These are phyloP conservation scores for Gossypium turneri DNA, from an alignment of 345 rosid genomes.

Conservation along the genomic window DNA sequence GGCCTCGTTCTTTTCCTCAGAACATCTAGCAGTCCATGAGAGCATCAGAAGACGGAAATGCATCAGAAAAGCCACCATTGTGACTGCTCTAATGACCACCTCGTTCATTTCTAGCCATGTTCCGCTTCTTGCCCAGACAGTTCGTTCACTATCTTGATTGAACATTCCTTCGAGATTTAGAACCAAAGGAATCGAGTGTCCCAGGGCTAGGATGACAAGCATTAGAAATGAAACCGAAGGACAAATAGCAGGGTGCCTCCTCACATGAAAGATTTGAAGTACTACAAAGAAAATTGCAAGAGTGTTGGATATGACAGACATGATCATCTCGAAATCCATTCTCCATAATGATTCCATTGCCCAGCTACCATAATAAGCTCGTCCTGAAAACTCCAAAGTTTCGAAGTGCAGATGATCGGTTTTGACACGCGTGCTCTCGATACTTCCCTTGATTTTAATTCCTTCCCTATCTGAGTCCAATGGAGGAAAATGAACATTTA, in stretches of 20 bases:
- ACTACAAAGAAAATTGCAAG: constrained; percentile 38
- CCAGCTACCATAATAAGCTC: constrained; percentile 15
- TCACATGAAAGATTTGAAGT: constrained; percentile 38
- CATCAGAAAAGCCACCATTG: constrained; percentile 47
- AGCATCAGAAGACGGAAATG: constrained; percentile 41
- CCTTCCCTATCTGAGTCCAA: constrained; percentile 21
- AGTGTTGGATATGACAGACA: constrained; percentile 44
- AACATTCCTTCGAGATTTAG: constrained; percentile 46
- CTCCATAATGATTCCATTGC: constrained; percentile 32
- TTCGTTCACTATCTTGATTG: background rate
- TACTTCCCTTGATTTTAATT: constrained; percentile 32
- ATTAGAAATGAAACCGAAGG: constrained; percentile 43
- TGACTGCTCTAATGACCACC: constrained; percentile 40
- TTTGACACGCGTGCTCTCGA: constrained; percentile 32
- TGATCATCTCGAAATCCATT: constrained; percentile 44
- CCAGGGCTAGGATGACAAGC: constrained; percentile 43
- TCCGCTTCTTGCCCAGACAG: constrained; percentile 26
- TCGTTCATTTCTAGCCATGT: constrained; percentile 37
- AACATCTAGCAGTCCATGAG: constrained; percentile 26
- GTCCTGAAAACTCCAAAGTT: constrained; percentile 19
- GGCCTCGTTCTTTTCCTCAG: constrained; percentile 13
- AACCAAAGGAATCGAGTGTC: constrained; percentile 37
- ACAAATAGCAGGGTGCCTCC: constrained; percentile 31
- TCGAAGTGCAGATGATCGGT: constrained; percentile 36
- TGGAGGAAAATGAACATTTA: constrained; percentile 40